A percentile compares a stretch with the other conserved stretches of the same genome.
phyloP scores from a whole-genome alignment of 2,329 filamentous ascomycete genomes.

The Fusarium sp. region DNA sequence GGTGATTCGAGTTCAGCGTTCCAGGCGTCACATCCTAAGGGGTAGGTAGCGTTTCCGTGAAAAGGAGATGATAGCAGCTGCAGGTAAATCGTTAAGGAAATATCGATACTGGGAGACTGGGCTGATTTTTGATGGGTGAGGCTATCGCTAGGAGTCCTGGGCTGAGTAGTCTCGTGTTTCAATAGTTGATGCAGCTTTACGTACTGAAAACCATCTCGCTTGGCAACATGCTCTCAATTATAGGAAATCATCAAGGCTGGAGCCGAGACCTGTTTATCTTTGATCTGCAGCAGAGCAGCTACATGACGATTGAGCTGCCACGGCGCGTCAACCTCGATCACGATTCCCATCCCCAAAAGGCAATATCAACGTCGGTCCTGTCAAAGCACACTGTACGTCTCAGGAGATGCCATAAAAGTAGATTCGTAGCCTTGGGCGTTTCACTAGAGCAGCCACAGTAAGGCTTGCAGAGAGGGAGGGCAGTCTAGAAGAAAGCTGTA shows the following conservation, averaged over 20 bases:
- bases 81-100: neutral
- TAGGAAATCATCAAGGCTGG: neutral
- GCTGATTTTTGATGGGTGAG: neutral
- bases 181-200: neutral
- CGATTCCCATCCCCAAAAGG: neutral
- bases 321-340: neutral
- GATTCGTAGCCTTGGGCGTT: neutral
- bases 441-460: conserved; percentile 1
- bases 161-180: neutral
- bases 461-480: neutral
- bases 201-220: neutral
- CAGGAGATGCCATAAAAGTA: neutral
- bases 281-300: neutral
- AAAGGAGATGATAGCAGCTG: neutral
- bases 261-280: neutral
- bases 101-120: neutral
- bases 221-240: too few species aligned
- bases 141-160: neutral
- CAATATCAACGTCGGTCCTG: neutral
- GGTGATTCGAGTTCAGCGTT: neutral
- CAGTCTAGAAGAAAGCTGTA: conserved; percentile 27
- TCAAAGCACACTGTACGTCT: neutral
- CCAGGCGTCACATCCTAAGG: conserved; percentile 14
- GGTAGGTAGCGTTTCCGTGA: neutral
- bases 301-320: neutral